These are phyloP conservation scores for Amaranthus palmeri DNA, from an alignment of 148 eudicot species.

Conservation along the genomic window DNA sequence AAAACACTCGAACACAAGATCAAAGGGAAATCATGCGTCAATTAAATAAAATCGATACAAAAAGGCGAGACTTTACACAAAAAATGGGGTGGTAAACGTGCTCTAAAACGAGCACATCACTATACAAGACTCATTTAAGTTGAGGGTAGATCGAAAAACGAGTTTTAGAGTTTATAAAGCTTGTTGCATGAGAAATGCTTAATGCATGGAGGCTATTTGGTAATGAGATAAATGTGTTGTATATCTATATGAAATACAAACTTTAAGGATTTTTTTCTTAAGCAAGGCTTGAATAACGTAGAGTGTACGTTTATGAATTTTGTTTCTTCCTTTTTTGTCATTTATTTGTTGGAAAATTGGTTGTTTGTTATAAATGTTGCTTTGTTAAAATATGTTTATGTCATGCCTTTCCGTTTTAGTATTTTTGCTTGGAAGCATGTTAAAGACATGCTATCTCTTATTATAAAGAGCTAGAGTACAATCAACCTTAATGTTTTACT, in stretches of 20 bases:
- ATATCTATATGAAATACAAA: conserved; percentile 18
- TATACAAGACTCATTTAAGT: neutral
- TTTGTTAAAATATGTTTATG: neutral
- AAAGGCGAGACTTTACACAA: too few species aligned
- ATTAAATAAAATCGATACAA: too few species aligned
- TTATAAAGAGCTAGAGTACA: neutral
- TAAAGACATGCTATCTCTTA: neutral
- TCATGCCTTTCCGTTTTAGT: neutral
- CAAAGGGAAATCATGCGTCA: too few species aligned
- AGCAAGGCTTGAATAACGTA: conserved; percentile 8
- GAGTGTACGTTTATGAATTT: conserved; percentile 4
- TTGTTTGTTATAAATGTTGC: conserved; percentile 9
- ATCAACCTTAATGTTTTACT: conserved; percentile 5
- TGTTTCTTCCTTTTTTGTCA: conserved; percentile 25
- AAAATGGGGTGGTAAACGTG: too few species aligned
- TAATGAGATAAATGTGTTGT: neutral
- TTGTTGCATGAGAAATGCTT: neutral
- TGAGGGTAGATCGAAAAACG: too few species aligned
- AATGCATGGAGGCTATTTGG: neutral
- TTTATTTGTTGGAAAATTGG: conserved; percentile 7
- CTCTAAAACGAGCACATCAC: too few species aligned
- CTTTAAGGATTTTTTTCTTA: conserved; percentile 44
- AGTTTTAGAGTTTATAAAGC: neutral
- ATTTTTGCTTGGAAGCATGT: conserved; percentile 27
- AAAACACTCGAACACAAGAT: too few species aligned